Percentiles rank a stretch among this genome's conserved stretches.
Conservation (phyloP, 2,329 filamentous ascomycete genomes). For the Colletotrichum sp. region DNA sequence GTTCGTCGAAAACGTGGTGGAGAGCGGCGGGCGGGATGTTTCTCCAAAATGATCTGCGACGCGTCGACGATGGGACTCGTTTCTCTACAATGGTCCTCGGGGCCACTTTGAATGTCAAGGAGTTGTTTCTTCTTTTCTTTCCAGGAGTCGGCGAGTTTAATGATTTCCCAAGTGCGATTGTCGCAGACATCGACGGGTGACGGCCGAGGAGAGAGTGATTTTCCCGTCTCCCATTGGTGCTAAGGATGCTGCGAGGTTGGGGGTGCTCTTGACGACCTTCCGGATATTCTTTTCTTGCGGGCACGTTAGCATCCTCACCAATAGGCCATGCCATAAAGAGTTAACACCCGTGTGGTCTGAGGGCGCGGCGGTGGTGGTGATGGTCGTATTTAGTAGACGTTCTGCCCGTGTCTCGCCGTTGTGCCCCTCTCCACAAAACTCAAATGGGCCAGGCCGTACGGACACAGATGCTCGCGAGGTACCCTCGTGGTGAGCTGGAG, state of each 20-base stretch:
- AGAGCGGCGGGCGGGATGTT: background rate
- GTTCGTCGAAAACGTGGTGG: conserved; percentile 1
- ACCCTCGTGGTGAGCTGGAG: background rate
- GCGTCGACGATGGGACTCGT: background rate
- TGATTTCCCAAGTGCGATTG: background rate
- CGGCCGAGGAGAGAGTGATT: background rate
- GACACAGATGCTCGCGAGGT: background rate
- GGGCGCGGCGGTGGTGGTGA: background rate
- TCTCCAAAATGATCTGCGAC: conserved; percentile 1
- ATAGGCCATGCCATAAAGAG: background rate
- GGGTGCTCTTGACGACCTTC: background rate
- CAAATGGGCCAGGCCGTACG: background rate
- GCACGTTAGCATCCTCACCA: background rate
- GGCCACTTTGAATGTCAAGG: background rate
- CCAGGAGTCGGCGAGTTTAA: background rate
- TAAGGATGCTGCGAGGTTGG: background rate
- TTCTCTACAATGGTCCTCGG: background rate
- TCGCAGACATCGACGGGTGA: background rate
- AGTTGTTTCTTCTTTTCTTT: background rate
- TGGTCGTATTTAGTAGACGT: background rate
- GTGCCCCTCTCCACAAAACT: background rate
- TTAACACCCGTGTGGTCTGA: background rate
- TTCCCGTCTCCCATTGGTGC: background rate
- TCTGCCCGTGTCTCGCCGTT: background rate
- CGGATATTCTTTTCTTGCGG: background rate